Base-by-base conservation (phyloP, 768 basidiomycete genomes). In the Galerina sulciceps region DNA sequence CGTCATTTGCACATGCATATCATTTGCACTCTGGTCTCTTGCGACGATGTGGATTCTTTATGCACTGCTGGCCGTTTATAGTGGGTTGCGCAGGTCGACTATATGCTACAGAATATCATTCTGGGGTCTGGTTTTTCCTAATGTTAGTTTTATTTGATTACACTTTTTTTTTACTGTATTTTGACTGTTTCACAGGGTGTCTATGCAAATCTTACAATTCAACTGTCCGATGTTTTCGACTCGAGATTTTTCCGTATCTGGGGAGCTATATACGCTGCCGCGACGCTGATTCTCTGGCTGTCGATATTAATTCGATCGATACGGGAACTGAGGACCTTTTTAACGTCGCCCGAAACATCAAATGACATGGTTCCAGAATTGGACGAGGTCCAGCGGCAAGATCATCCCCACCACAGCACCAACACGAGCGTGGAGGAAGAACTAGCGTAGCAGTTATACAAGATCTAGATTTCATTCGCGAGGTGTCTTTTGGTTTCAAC, bases 111-210 rank as follows among this genome's bases (percentile, higher is more conserved):
- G 75, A 55, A 67, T 88, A 15, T 74, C 82, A 0, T 86, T 83
- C 64, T 90, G 89, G 89, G 86, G 85, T 8, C 69, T 87, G 40
- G 84, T 90, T 60, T 90, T 90, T 67, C 89, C 89, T 4, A 89
- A 88, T 61, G 89, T 77, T 49, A 45, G 68, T 69, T 26, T 23
- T 35, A 23, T 40, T 18, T 40, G 36, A n/a, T 36, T 26, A 17
- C 22, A 6, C 23, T 17, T 44, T 18, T 23, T 13, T n/a, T 18
- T 15, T 11, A 37, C 47, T 50, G 18, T 46, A 5, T n/a, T 52
- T 40, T 38, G 20, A 10, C 6, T 37, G 22, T 17, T 36, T 46
- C 57, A 11, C 38, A 71, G 71, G 64, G 67, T n/a, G 88, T 89
- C 0, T 89, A 87, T 61, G 86, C 87, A 1, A 85, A 85, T 60